phyloP scores from a whole-genome alignment of 306 rosid species.

The Inga oerstediana region DNA sequence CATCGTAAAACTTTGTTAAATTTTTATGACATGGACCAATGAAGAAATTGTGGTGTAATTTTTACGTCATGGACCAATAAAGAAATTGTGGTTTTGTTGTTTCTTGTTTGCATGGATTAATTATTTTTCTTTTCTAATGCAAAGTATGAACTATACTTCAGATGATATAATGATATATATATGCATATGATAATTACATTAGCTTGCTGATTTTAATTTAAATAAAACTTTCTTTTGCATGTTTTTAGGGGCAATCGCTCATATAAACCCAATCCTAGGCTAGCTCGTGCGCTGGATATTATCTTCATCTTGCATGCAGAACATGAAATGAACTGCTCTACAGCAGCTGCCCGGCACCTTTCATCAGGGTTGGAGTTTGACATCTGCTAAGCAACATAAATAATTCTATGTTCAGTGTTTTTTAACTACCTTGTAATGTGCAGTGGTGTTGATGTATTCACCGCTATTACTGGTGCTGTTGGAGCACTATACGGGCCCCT shows the following conservation, averaged over 20 bases:
- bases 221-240: constrained; percentile 20
- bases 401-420: constrained; percentile 1
- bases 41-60: too few species aligned
- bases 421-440: constrained; percentile 19
- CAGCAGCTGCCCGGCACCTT: constrained; percentile 89
- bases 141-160: constrained; percentile 7
- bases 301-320: constrained; percentile 90
- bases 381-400: not conserved
- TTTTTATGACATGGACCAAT: too few species aligned
- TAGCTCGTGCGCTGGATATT: constrained; percentile 77
- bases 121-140: not conserved
- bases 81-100: too few species aligned
- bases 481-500: constrained; percentile 97
- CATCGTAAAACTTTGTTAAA: too few species aligned
- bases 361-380: constrained; percentile 72
- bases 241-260: constrained; percentile 73
- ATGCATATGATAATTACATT: not conserved
- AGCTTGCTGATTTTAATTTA: not conserved
- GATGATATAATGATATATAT: constrained; percentile 7
- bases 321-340: constrained; percentile 96
- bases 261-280: constrained; percentile 78
- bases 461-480: constrained; percentile 89
- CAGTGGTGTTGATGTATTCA: constrained; percentile 92
- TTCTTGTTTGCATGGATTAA: constrained; percentile 13
- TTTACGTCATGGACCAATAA: too few species aligned